Conservation (phyloP, 2,329 filamentous ascomycete species). For the Niveomyces coronatus region DNA sequence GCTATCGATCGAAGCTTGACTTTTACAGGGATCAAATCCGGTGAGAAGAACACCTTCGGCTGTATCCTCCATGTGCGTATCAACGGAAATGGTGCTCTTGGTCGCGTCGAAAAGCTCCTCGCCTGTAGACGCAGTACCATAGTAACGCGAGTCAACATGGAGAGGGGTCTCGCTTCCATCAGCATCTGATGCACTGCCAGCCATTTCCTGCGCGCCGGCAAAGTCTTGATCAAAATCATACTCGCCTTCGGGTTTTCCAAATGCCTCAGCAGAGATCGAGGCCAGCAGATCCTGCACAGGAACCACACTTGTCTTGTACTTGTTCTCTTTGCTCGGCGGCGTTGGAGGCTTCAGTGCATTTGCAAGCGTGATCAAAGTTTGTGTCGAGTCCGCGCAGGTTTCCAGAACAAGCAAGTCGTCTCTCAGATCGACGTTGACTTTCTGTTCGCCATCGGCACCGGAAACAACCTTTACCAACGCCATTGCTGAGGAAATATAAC, state of each 20-base stretch:
- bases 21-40: conserved; percentile 18
- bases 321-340: conserved; percentile 69
- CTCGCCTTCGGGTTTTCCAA: conserved; percentile 50
- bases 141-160: conserved; percentile 36
- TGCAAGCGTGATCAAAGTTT: conserved; percentile 72
- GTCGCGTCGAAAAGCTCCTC: conserved; percentile 42
- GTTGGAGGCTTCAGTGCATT: conserved; percentile 75
- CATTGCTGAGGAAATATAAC: conserved; percentile 75
- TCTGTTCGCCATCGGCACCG: conserved; percentile 46
- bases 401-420: conserved; percentile 86
- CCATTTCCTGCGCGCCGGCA: conserved; percentile 39
- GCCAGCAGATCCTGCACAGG: conserved; percentile 81
- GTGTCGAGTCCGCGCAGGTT: conserved; percentile 92
- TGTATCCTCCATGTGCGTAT: conserved; percentile 24
- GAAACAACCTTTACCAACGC: conserved; percentile 51
- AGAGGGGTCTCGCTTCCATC: conserved; percentile 26
- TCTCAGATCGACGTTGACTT: conserved; percentile 68
- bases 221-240: conserved; percentile 57
- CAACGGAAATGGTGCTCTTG: conserved; percentile 20
- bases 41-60: conserved; percentile 27
- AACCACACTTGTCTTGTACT: conserved; percentile 79
- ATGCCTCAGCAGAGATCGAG: conserved; percentile 81
- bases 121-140: conserved; percentile 30
- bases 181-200: conserved; percentile 25
- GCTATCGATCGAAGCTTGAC: conserved; percentile 38